A percentile compares a stretch with the other conserved stretches of the same genome.
Conservation (phyloP, 2,329 filamentous ascomycete species). For the Juglanconis oblonga region DNA sequence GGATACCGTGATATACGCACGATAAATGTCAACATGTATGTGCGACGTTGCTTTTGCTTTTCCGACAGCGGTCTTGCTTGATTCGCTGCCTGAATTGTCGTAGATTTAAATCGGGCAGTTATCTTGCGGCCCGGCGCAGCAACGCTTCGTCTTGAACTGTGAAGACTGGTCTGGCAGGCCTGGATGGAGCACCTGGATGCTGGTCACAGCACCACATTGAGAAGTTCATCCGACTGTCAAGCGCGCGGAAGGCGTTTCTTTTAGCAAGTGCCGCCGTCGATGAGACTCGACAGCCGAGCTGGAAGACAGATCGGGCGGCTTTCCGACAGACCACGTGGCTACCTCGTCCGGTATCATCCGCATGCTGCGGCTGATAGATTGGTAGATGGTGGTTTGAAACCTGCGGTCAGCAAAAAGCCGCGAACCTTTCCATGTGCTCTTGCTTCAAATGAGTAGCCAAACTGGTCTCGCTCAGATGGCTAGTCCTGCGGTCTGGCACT, state of each 20-base stretch:
- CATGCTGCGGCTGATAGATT: not conserved
- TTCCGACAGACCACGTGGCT: not conserved
- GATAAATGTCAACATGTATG: too few relatives aligned
- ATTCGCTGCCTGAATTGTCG: too few relatives aligned
- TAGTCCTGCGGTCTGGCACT: not conserved
- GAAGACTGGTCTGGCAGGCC: too few relatives aligned
- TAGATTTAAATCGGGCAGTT: too few relatives aligned
- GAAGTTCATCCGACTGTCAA: not conserved
- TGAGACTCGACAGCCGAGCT: not conserved
- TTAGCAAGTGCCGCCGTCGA: too few relatives aligned
- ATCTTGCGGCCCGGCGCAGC: too few relatives aligned
- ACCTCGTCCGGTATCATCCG: not conserved
- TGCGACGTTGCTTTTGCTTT: too few relatives aligned
- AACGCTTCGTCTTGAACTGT: too few relatives aligned
- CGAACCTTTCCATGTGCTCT: not conserved
- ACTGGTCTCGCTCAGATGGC: not conserved
- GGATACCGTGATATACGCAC: too few relatives aligned
- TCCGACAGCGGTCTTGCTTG: too few relatives aligned
- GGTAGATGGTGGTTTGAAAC: constrained; percentile 4
- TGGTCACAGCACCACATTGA: not conserved
- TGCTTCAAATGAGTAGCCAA: not conserved
- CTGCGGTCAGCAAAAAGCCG: constrained; percentile 4
- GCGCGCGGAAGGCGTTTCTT: not conserved
- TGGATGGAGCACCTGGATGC: too few relatives aligned
- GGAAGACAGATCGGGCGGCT: not conserved